Conservation (phyloP, 169 alveolate genomes). For the Neospora caninum region DNA sequence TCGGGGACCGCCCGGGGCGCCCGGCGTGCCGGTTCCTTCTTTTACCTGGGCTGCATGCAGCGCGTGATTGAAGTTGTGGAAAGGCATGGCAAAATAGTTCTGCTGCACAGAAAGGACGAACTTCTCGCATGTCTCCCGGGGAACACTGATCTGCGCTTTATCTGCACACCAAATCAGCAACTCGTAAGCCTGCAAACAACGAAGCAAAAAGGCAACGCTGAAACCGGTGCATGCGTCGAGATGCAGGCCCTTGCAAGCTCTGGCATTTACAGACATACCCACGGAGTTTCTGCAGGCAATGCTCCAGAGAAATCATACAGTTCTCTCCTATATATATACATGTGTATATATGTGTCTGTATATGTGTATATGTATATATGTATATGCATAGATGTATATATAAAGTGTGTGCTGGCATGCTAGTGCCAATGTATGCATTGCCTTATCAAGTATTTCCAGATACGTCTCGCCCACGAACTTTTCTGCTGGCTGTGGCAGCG, state of each 20-base stretch:
- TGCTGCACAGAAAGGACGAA: slow-evolving; percentile 30
- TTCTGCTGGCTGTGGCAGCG: too few relatives aligned
- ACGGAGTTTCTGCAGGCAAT: too few relatives aligned
- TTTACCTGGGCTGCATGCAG: slow-evolving; percentile 50
- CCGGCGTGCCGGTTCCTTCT: neutral
- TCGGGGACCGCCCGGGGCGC: too few relatives aligned
- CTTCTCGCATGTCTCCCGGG: slow-evolving; percentile 22
- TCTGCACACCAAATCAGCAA: slow-evolving; percentile 45
- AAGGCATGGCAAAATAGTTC: slow-evolving; percentile 27
- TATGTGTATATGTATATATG: neutral
- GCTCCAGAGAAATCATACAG: neutral
- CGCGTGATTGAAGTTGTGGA: slow-evolving; percentile 57
- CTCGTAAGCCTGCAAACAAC: slow-evolving; percentile 47
- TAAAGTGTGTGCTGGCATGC: too few relatives aligned
- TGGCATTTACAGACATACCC: too few relatives aligned
- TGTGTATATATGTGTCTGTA: neutral
- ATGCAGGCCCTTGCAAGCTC: neutral
- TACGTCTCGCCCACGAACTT: too few relatives aligned
- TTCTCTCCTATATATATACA: neutral
- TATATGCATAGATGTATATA: neutral
- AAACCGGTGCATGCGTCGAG: neutral
- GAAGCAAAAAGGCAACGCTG: neutral
- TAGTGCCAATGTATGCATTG: too few relatives aligned
- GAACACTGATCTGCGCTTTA: slow-evolving; percentile 7
- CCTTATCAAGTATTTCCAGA: too few relatives aligned